Percentiles rank a stretch among this genome's conserved stretches.
Conservation (phyloP, 768 basidiomycete genomes). For the Termitomyces sp. region DNA sequence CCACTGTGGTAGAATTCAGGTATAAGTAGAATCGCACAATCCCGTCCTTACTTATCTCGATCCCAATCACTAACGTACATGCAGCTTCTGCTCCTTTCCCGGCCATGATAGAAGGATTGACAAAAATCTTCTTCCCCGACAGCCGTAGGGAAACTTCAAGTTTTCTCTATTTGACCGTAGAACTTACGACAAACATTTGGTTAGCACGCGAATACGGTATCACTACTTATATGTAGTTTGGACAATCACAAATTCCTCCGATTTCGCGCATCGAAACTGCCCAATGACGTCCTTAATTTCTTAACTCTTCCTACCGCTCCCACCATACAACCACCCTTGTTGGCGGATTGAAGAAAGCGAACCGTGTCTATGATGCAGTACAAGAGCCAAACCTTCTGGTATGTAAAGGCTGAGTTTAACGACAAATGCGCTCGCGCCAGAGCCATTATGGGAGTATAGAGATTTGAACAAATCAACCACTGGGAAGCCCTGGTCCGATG, state of each 20-base stretch:
- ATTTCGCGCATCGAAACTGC: too few relatives aligned
- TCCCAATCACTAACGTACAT: not conserved
- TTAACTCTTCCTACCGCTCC: too few relatives aligned
- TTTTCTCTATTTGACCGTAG: not conserved
- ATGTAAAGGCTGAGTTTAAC: not conserved
- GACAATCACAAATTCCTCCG: too few relatives aligned
- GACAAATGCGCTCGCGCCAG: not conserved
- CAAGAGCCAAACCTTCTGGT: not conserved
- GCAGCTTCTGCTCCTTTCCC: not conserved
- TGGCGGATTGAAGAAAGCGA: not conserved
- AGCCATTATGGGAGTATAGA: not conserved
- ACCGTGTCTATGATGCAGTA: not conserved
- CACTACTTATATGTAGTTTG: too few relatives aligned
- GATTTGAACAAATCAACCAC: not conserved
- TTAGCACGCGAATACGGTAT: too few relatives aligned
- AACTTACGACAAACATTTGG: not conserved
- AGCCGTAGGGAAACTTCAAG: not conserved
- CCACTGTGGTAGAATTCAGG: not conserved
- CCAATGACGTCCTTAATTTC: too few relatives aligned
- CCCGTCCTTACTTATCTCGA: not conserved
- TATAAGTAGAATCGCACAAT: not conserved
- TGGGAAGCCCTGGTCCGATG: not conserved
- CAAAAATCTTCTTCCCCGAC: too few relatives aligned
- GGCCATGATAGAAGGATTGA: not conserved
- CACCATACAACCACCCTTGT: not conserved